These are phyloP conservation scores for Calonectria multiphialidica DNA, from an alignment of 2,329 filamentous ascomycete genomes.

Conservation along the genomic window DNA sequence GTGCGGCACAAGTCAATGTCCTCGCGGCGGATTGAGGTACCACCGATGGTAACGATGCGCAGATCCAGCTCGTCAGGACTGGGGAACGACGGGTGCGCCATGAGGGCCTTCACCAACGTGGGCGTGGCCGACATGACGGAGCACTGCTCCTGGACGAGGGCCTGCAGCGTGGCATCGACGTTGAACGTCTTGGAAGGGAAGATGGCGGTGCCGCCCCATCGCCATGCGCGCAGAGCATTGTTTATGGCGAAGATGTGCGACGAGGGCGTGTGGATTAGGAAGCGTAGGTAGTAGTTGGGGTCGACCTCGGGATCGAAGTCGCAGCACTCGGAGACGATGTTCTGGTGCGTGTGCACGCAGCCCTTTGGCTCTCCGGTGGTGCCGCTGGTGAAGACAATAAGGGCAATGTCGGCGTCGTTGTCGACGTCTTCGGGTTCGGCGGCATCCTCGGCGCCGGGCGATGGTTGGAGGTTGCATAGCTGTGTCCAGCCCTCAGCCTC, in stretches of 20 bases:
- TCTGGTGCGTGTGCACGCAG: conserved; percentile 55
- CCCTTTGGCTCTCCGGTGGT: conserved; percentile 62
- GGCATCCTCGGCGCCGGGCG: neutral
- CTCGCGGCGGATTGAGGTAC: conserved; percentile 45
- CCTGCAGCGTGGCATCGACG: conserved; percentile 47
- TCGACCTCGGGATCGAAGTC: conserved; percentile 52
- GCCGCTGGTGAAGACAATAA: conserved; percentile 63
- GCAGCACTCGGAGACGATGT: conserved; percentile 52
- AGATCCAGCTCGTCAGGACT: conserved; percentile 43
- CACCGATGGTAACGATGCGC: conserved; percentile 50
- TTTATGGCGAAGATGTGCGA: conserved; percentile 55
- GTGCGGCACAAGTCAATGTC: conserved; percentile 49
- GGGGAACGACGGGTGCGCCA: conserved; percentile 46
- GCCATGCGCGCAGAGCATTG: conserved; percentile 53
- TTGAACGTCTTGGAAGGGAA: conserved; percentile 51
- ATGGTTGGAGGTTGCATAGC: conserved; percentile 25
- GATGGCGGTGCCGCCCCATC: conserved; percentile 49
- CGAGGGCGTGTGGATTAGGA: conserved; percentile 53
- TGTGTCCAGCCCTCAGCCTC: conserved; percentile 35
- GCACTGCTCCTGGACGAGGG: conserved; percentile 48
- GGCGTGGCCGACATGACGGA: conserved; percentile 56
- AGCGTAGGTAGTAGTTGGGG: conserved; percentile 43
- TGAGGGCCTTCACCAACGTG: conserved; percentile 49
- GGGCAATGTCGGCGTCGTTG: conserved; percentile 37
- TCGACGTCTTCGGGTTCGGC: neutral